Base-by-base conservation (phyloP, 192 early-diverging fungal genomes). In the Linnemannia hyalina region DNA sequence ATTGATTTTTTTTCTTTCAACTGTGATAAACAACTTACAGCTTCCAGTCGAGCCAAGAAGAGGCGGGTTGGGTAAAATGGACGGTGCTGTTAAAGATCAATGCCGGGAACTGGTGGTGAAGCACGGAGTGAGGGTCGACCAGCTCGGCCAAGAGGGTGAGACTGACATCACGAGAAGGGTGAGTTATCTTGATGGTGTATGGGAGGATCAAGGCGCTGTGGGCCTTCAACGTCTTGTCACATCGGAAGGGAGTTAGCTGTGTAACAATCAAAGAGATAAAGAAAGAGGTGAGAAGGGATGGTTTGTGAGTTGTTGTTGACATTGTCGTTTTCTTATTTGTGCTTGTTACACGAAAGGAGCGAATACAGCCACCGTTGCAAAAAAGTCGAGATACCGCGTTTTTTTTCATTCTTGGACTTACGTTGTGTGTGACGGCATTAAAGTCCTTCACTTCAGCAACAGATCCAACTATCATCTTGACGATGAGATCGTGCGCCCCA, bases 391-490 rank as follows among this genome's bases (percentile, higher is more conserved):
- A 65, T 65, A 63, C 60, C 13, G 60, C 60, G 0, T 9, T n/a
- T 23, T 57, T 55, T 55, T 55, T 57, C 22, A 57, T 32, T 10
- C 32, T 10, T n/a, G 16, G 22, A 68, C 77, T 40, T 78, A 78
- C 77, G 49, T 72, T 78, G 69, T 70, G 77, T 46, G 70, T 71
- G 38, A 72, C 40, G 36, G 26, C 71, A 49, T 32, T 71, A 52
- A 78, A 78, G 77, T 78, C 77, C 36, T 32, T 71, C 36, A 69
- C 26, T 70, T 78, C 77, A 47, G 47, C 77, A 26, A 78, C 36
- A 49, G 47, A 40, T 29, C 77, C 77, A n/a, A 71, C 38, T 8
- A 78, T 71, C 68, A 60, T 55, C 69, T 78, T 70, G n/a, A 78
- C 77, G 69, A 52, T 78, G 52, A 71, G 69, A 32, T 78, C 77